Evolutionary conservation across 2,329 filamentous ascomycete genomes (phyloP).

Genomic region (Pseudogymnoascus sp.): DNA sequence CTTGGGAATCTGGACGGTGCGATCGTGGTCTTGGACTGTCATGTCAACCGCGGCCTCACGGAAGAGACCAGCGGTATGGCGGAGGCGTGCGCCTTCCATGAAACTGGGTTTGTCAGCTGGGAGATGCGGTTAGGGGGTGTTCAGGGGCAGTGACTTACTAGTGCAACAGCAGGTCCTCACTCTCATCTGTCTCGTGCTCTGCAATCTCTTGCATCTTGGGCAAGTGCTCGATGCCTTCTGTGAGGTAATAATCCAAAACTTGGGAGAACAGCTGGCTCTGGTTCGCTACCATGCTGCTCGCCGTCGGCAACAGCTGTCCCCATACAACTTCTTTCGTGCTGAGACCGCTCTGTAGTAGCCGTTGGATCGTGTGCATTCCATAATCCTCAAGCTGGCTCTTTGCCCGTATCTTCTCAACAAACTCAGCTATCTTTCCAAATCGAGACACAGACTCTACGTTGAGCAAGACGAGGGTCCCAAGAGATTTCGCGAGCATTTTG

Average conservation of each 20-base stretch:
- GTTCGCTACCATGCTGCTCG: conserved; percentile 60
- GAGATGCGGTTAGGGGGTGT: neutral
- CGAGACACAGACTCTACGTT: conserved; percentile 54
- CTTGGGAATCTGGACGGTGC: conserved; percentile 36
- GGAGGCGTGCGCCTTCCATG: conserved; percentile 64
- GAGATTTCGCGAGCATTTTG: conserved; percentile 48
- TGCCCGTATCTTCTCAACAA: conserved; percentile 38
- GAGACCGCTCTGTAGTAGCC: conserved; percentile 56
- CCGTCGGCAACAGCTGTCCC: conserved; percentile 44
- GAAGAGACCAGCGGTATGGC: conserved; percentile 55
- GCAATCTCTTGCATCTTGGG: conserved; percentile 56
- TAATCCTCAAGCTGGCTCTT: conserved; percentile 54
- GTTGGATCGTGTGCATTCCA: conserved; percentile 59
- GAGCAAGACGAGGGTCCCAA: conserved; percentile 56
- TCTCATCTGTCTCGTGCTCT: conserved; percentile 45
- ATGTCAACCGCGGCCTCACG: conserved; percentile 40
- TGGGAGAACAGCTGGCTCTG: conserved; percentile 68
- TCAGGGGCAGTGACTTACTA: conserved; percentile 31
- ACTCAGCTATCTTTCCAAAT: conserved; percentile 48
- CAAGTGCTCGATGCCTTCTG: conserved; percentile 48
- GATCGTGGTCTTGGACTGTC: conserved; percentile 45
- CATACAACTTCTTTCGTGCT: conserved; percentile 56
- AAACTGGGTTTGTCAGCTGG: conserved; percentile 36
- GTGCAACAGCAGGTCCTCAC: conserved; percentile 57
- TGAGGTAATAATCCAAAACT: conserved; percentile 66